Evolutionary conservation across 164 flowering plant species (phyloP), one percentile per base, ranked within the genome.

Genomic region (Vitis labrusca): DNA sequence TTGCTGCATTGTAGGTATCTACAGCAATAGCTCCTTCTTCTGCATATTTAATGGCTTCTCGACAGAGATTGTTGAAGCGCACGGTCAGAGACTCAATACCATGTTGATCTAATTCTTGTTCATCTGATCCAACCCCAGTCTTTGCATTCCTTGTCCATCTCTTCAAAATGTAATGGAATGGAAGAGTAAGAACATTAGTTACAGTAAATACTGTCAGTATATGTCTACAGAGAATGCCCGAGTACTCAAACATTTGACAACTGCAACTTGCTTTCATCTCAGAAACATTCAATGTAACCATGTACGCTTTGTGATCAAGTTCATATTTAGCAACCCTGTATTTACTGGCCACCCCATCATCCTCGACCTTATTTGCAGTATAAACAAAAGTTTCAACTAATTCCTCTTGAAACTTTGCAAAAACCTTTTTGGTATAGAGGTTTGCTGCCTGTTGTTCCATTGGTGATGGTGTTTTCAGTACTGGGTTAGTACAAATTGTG

Each of bases 141-240:
- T 82, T 84, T 69, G 91, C 87, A 77, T 84, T 84, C 68, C 88
- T 82, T 9, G 90, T 87, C 94, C 94, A 89, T 27, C 94, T 80
- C 65, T 82, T 87, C 73, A 86, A 72, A 50, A 87, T 87, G 76
- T 89, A 89, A 75, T 83, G 89, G 4, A 82, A 68, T 64, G 94
- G 94, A 67, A 89, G 80, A 2, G 86, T 88, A 68, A 87, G 89
- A 52, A 89, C 86, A 75, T 89, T 87, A 64, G 88, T 82, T 27
- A 86, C 88, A 1, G 86, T 84, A 71, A 85, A 88, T 49, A 85
- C 91, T 13, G 88, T 83, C 71, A 88, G 64, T 79, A 88, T 80
- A 76, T 88, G 91, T 65, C 89, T 74, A 72, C 91, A 88, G 30
- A 88, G 82, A 72, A 88, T 76, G 29, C 91, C 91, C 9, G 86